Conservation (phyloP, 345 rosid genomes). For the Capsella bursapastoris region DNA sequence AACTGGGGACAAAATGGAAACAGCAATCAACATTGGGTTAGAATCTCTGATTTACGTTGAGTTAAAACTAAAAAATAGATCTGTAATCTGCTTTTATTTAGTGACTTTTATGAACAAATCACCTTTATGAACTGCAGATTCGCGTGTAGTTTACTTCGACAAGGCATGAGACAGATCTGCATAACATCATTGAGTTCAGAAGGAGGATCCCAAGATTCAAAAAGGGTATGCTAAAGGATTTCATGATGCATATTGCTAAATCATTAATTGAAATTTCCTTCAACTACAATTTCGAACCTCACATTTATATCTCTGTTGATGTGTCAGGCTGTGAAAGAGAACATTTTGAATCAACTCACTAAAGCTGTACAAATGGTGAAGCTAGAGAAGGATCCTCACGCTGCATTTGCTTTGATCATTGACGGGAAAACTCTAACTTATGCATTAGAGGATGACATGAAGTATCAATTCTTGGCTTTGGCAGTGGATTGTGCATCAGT, state of each 20-base stretch:
- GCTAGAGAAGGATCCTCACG: conserved; percentile 87
- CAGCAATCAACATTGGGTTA: conserved; percentile 98
- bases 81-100: conserved; percentile 19
- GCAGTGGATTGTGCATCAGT: conserved; percentile 97
- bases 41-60: conserved; percentile 38
- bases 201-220: conserved; percentile 54
- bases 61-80: conserved; percentile 23
- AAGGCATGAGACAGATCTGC: conserved; percentile 93
- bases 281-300: not conserved
- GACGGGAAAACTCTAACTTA: conserved; percentile 85
- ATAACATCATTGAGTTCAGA: conserved; percentile 63
- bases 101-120: conserved; percentile 20
- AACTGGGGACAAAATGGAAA: conserved; percentile 99
- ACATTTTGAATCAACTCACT: conserved; percentile 74
- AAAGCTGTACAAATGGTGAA: conserved; percentile 86
- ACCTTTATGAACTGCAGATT: conserved; percentile 58
- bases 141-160: conserved; percentile 92
- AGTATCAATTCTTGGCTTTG: conserved; percentile 78
- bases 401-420: conserved; percentile 92
- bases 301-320: conserved; percentile 35
- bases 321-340: conserved; percentile 73
- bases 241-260: conserved; percentile 19
- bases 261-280: conserved; percentile 10
- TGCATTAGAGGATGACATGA: conserved; percentile 85
- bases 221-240: conserved; percentile 54